Conservation (phyloP, 2,329 filamentous ascomycete genomes). For the Cladophialophora carrionii region DNA sequence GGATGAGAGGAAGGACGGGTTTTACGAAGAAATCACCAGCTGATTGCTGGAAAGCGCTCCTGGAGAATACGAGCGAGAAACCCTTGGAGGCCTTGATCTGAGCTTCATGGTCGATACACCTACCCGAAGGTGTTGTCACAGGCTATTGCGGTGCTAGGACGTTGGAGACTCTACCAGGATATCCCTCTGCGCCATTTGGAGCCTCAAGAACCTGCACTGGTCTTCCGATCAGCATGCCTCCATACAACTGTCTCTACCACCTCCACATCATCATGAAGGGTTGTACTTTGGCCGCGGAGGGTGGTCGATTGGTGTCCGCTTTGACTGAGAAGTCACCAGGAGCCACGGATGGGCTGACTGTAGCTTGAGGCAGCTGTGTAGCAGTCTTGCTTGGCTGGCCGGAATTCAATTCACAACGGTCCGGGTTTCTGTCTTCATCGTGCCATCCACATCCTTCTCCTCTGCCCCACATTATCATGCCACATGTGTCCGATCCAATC, state of each 20-base stretch:
- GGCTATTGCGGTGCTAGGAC: neutral
- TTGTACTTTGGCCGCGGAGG: neutral
- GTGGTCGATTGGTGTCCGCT: neutral
- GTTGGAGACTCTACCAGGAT: neutral
- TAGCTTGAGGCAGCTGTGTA: neutral
- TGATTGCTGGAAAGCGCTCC: neutral
- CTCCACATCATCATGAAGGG: neutral
- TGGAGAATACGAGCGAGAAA: neutral
- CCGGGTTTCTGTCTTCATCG: neutral
- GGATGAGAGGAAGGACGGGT: constrained; percentile 12
- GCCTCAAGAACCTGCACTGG: neutral
- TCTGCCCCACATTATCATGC: neutral
- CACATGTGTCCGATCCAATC: neutral
- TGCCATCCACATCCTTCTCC: neutral
- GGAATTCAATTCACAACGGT: neutral
- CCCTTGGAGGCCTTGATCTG: neutral
- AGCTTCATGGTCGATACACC: neutral
- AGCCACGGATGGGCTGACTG: neutral
- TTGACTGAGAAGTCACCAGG: neutral
- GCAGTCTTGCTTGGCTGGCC: neutral
- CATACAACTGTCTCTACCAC: neutral
- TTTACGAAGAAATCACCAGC: neutral
- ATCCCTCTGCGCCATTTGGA: neutral
- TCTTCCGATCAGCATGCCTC: neutral
- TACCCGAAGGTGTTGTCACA: neutral